Evolutionary conservation across 2,329 filamentous ascomycete species (phyloP).

Genomic region (Diaporthe sp.): DNA sequence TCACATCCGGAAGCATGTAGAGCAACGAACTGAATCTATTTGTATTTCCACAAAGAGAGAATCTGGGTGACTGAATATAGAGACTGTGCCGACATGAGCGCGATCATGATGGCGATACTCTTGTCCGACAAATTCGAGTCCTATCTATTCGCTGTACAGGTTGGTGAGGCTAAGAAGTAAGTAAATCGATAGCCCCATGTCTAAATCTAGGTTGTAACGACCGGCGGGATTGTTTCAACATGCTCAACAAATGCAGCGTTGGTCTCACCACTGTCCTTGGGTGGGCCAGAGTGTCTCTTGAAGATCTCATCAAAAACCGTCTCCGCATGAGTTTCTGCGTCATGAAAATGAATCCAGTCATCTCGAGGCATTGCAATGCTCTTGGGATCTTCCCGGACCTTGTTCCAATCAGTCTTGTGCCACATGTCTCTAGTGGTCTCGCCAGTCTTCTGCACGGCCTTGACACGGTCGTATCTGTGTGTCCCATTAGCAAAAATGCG

Average conservation of each 20-base stretch:
- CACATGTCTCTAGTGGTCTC: constrained; percentile 64
- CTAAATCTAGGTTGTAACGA: constrained; percentile 7
- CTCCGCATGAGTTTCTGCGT: constrained; percentile 60
- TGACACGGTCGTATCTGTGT: constrained; percentile 58
- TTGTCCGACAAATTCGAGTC: background rate
- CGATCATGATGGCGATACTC: background rate
- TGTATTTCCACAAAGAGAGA: background rate
- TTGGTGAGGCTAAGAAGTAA: background rate
- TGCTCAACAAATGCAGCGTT: background rate
- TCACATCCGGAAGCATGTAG: background rate
- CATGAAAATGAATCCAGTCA: constrained; percentile 65
- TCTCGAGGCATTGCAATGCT: constrained; percentile 62
- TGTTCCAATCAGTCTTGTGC: constrained; percentile 67
- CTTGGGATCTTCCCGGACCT: constrained; percentile 60
- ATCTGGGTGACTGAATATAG: background rate
- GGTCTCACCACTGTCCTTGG: background rate
- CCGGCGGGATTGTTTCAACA: constrained; percentile 5
- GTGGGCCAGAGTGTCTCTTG: constrained; percentile 42
- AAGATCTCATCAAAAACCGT: constrained; percentile 52
- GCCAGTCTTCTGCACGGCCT: constrained; percentile 62
- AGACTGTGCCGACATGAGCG: too few species aligned
- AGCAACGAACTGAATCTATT: too few species aligned
- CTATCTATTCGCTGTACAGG: background rate
- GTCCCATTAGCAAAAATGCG: constrained; percentile 18
- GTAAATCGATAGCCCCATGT: background rate